Conservation (phyloP, 106 monocot species). For the Cymbidium sinense region DNA sequence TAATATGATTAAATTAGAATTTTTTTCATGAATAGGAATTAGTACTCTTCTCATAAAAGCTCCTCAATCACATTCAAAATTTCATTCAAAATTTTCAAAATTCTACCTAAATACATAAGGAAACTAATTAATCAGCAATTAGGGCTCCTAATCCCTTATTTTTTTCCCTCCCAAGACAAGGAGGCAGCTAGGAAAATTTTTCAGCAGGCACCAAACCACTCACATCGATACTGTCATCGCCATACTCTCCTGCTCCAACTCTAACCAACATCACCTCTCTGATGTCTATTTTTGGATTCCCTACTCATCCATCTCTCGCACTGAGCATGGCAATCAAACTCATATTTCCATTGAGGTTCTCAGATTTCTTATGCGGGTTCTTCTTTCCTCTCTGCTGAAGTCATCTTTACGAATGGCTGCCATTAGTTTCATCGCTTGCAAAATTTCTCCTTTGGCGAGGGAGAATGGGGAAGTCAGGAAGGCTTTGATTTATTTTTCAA, state of each 20-base stretch:
- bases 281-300: constrained; percentile 57
- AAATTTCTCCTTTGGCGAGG: constrained; percentile 35
- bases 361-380: constrained; percentile 28
- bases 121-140: no score
- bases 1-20: no score
- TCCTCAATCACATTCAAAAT: no score
- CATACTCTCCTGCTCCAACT: constrained; percentile 15
- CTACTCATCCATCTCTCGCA: constrained; percentile 25
- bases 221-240: constrained; percentile 55
- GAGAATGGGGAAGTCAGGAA: constrained; percentile 50
- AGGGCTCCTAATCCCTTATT: no score
- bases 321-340: constrained; percentile 52
- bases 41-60: no score
- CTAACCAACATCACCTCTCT: constrained; percentile 13
- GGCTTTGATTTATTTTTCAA: constrained; percentile 63
- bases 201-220: no score
- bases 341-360: constrained; percentile 41
- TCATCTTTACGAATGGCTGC: constrained; percentile 26
- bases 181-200: no score
- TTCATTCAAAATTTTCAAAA: no score
- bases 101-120: no score
- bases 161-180: no score
- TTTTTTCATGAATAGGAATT: no score
- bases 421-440: constrained; percentile 38
- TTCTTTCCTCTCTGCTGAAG: constrained; percentile 45